phyloP scores from a whole-genome alignment of 1,284 basidiomycete species.

The Neolentinus lepideus region DNA sequence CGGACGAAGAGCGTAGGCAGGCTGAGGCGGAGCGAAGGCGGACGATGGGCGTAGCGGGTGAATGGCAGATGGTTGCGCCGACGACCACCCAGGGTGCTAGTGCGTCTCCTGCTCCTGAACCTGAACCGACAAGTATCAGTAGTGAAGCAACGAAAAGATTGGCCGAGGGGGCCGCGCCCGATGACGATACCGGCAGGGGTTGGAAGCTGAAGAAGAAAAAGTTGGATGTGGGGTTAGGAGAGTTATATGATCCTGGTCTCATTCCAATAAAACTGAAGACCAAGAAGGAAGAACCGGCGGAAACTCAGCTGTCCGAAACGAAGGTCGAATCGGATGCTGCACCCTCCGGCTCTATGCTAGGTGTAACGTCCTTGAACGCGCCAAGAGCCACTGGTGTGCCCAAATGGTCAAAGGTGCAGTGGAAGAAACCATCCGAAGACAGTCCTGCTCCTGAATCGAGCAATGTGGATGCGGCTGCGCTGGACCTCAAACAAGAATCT shows the following conservation, averaged over 20 bases:
- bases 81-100: slow-evolving; percentile 13
- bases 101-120: slow-evolving; percentile 15
- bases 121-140: slow-evolving; percentile 7
- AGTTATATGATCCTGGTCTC: slow-evolving; percentile 65
- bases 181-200: slow-evolving; percentile 48
- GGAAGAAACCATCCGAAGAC: not conserved
- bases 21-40: slow-evolving; percentile 52
- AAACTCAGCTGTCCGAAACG: slow-evolving; percentile 15
- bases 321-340: slow-evolving; percentile 5
- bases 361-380: not conserved
- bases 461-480: not conserved
- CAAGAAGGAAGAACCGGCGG: slow-evolving; percentile 32
- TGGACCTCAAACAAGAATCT: not conserved
- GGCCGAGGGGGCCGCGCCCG: slow-evolving; percentile 21
- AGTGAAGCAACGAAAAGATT: slow-evolving; percentile 24
- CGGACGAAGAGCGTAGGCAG: slow-evolving; percentile 53
- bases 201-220: slow-evolving; percentile 67
- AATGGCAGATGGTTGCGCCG: slow-evolving; percentile 74
- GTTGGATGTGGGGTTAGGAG: slow-evolving; percentile 46
- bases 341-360: not conserved
- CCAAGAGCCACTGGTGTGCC: not conserved
- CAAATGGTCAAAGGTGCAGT: slow-evolving; percentile 1
- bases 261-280: slow-evolving; percentile 57
- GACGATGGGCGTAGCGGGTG: slow-evolving; percentile 70
- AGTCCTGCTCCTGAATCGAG: not conserved